Base-by-base conservation (phyloP, 2,329 filamentous ascomycete species). In the Lachnellula willkommii region DNA sequence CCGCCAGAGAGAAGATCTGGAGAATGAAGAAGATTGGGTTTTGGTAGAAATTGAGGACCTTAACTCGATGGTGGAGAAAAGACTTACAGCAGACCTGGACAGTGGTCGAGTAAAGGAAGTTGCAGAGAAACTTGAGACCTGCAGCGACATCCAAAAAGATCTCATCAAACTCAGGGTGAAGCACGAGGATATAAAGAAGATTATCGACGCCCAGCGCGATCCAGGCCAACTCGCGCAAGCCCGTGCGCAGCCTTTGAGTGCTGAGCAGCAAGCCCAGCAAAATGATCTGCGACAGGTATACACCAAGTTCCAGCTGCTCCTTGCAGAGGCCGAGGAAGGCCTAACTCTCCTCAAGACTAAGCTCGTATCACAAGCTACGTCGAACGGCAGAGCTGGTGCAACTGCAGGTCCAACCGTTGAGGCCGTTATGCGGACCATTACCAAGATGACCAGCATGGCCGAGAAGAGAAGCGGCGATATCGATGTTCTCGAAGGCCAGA, bases 381-480 rank as follows among this genome's bases (percentile, higher is more conserved):
- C 81, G 1, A 77, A 79, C 7, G 79, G 78, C 17, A 75, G 75
- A 49, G 69, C 75, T 2, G 74, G 75, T 43, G 79, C 76, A 62
- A 79, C 59, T 28, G 47, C 61, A 7, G 69, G 68, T 1, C 94
- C 94, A 0, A 96, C 92, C 0, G 89, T 96, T 9, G 94, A 96
- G 65, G 90, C 90, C 0, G 89, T 99, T 20, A 87, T 92, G 63
- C 89, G 89, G 57, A 99, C 94, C 1, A 95, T 99, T 62, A 78
- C 79, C 56, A 96, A 94, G 68, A 92, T 99, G 88, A 96, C 92
- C 36, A 82, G 78, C 57, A 93, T 96, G 87, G 89, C 89, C 0
- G 90, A 97, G 76, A 90, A 90, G 74, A 89, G 90, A 69, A 94
- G 89, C 68, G 89, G 87, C 56, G 93, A 97, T 65, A 85, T 99